phyloP scores from a whole-genome alignment of 768 basidiomycete genomes.

The Sarcodon sp. region DNA sequence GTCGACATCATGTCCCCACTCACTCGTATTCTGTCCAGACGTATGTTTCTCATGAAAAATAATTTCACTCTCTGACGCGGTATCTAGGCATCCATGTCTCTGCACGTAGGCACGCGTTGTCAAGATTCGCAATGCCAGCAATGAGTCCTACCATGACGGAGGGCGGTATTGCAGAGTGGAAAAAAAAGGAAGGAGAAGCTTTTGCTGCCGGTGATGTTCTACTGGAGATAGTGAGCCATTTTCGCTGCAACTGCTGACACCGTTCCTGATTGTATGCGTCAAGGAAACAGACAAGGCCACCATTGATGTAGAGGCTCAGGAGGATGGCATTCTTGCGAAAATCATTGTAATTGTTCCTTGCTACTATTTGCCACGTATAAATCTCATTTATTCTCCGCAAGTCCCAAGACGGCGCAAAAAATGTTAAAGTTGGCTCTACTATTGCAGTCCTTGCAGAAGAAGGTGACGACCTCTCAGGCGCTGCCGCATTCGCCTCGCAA shows the following conservation, averaged over 20 bases:
- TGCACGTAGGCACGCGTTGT: constrained; percentile 61
- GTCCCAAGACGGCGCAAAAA: constrained; percentile 79
- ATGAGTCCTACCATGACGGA: constrained; percentile 99
- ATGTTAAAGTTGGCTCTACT: constrained; percentile 70
- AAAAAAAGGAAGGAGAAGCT: constrained; percentile 89
- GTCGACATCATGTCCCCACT: constrained; percentile 46
- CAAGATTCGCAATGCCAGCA: constrained; percentile 91
- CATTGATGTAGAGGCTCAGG: constrained; percentile 98
- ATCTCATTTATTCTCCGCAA: constrained; percentile 17
- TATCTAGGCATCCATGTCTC: constrained; percentile 72
- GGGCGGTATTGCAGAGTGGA: constrained; percentile 96
- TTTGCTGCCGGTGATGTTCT: constrained; percentile 89
- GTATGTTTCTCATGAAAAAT: constrained; percentile 24
- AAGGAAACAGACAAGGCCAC: constrained; percentile 99
- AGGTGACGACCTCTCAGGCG: constrained; percentile 87
- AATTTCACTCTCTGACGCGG: neutral
- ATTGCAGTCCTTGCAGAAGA: constrained; percentile 93
- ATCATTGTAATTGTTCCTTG: constrained; percentile 60
- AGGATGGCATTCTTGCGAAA: constrained; percentile 93
- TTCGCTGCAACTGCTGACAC: neutral
- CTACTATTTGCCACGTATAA: constrained; percentile 1
- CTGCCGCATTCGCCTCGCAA: constrained; percentile 58
- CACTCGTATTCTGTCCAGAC: constrained; percentile 52
- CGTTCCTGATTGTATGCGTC: constrained; percentile 5
- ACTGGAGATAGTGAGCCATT: constrained; percentile 73